phyloP scores from a whole-genome alignment of 1,139 yeast species.

The Candida sp. region DNA sequence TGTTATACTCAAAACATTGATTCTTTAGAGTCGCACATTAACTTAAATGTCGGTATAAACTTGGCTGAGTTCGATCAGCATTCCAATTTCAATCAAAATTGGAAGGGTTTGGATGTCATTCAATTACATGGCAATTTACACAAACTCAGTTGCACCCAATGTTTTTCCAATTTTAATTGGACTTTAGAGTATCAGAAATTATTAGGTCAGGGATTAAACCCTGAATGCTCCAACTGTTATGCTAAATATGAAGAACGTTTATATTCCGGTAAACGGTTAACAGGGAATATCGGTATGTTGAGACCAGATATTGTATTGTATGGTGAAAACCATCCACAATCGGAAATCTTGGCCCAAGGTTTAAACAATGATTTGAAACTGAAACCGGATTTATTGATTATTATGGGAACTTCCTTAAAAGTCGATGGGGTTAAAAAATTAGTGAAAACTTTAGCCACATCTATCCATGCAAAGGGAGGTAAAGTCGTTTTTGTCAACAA shows the following conservation, averaged over 20 bases:
- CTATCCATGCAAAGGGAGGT: slow-evolving; percentile 60
- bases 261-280: slow-evolving; percentile 57
- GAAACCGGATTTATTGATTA: slow-evolving; percentile 62
- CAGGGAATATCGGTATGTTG: slow-evolving; percentile 58
- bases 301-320: slow-evolving; percentile 76
- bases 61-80: slow-evolving; percentile 23
- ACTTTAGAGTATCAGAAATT: slow-evolving; percentile 40
- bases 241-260: slow-evolving; percentile 51
- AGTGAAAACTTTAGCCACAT: slow-evolving; percentile 55
- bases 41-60: slow-evolving; percentile 44
- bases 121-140: slow-evolving; percentile 92
- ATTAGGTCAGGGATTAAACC: slow-evolving; percentile 53
- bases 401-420: slow-evolving; percentile 74
- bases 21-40: slow-evolving; percentile 32
- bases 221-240: slow-evolving; percentile 61
- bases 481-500: slow-evolving; percentile 63
- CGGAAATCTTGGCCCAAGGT: slow-evolving; percentile 62
- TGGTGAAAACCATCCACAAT: slow-evolving; percentile 77
- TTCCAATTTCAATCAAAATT: slow-evolving; percentile 33
- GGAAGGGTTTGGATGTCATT: slow-evolving; percentile 73
- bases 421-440: slow-evolving; percentile 71
- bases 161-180: slow-evolving; percentile 65
- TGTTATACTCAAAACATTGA: slow-evolving; percentile 86
- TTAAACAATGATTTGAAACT: slow-evolving; percentile 51
- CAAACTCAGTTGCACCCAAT: slow-evolving; percentile 67